A percentile compares a stretch with the other conserved stretches of the same genome.
These are phyloP conservation scores for Microbotryum lychnidis-dioicae DNA, from an alignment of 1,284 basidiomycete species.

Conservation along the genomic window DNA sequence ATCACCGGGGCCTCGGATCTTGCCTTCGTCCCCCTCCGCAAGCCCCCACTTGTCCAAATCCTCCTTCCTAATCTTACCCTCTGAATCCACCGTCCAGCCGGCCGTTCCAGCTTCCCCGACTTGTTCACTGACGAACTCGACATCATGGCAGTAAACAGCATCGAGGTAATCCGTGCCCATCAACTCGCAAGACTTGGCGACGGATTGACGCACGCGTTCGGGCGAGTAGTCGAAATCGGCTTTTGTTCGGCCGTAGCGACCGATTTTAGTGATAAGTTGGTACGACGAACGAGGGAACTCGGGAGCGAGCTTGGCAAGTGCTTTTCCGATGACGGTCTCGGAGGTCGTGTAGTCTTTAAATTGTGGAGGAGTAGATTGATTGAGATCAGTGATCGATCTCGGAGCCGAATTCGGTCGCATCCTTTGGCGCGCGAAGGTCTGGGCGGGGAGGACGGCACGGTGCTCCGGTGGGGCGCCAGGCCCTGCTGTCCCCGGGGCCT, in stretches of 20 bases:
- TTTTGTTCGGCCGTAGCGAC: conserved; percentile 60
- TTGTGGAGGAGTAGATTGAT: background rate
- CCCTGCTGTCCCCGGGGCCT: background rate
- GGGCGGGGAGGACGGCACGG: background rate
- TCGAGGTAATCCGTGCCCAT: conserved; percentile 76
- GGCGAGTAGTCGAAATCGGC: conserved; percentile 70
- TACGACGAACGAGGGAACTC: conserved; percentile 76
- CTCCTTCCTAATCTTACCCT: conserved; percentile 29
- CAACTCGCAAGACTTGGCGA: conserved; percentile 62
- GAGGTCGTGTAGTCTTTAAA: conserved; percentile 67
- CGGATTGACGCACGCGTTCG: conserved; percentile 56
- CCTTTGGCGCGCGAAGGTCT: background rate
- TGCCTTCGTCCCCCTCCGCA: conserved; percentile 50
- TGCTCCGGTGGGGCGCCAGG: background rate
- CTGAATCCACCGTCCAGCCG: conserved; percentile 23
- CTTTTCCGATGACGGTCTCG: conserved; percentile 69
- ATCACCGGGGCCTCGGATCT: conserved; percentile 67
- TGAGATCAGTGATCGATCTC: too few species aligned
- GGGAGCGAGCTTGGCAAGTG: conserved; percentile 52
- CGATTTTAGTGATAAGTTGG: conserved; percentile 84
- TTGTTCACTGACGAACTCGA: conserved; percentile 63
- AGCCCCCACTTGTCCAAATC: conserved; percentile 33
- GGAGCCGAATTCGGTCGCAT: background rate
- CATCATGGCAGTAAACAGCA: conserved; percentile 79
- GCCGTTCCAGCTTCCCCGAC: conserved; percentile 31